Evolutionary conservation across 352 stramenopile genomes (phyloP).

Genomic region (Globisporangium mamillatum): DNA sequence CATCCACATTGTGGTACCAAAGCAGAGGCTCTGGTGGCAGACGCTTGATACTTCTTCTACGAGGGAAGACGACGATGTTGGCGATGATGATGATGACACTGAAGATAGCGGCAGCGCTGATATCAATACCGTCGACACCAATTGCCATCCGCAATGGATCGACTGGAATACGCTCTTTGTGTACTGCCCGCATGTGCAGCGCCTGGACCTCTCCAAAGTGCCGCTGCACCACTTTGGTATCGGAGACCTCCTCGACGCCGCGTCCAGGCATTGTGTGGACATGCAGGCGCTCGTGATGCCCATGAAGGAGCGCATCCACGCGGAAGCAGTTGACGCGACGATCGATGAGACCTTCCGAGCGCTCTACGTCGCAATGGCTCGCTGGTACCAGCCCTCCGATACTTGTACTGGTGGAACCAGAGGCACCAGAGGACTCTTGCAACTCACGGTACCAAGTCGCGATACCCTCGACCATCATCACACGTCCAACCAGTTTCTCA

Average conservation of each 20-base stretch:
- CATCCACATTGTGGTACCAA: constrained; percentile 26
- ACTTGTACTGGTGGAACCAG: neutral
- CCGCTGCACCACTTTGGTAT: constrained; percentile 43
- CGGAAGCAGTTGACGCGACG: constrained; percentile 34
- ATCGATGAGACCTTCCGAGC: constrained; percentile 39
- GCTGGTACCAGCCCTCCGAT: neutral
- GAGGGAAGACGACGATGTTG: constrained; percentile 4
- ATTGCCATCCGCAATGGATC: constrained; percentile 28
- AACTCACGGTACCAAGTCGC: constrained; percentile 16
- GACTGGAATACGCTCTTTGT: constrained; percentile 40
- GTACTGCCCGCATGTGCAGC: constrained; percentile 31
- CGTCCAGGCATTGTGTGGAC: constrained; percentile 27
- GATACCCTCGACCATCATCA: constrained; percentile 22
- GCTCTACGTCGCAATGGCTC: constrained; percentile 27
- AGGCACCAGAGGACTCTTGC: neutral
- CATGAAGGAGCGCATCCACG: constrained; percentile 24
- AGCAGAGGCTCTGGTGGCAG: constrained; percentile 34
- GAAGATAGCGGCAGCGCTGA: neutral
- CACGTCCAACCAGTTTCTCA: constrained; percentile 27
- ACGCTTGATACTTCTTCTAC: constrained; percentile 5
- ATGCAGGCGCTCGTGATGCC: constrained; percentile 41
- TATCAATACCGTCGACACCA: neutral
- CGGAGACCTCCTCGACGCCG: constrained; percentile 32
- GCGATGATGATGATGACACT: constrained; percentile 2
- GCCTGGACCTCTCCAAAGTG: constrained; percentile 39